Base-by-base conservation (phyloP, 352 stramenopile genomes). In the Globisporangium cederbergense region DNA sequence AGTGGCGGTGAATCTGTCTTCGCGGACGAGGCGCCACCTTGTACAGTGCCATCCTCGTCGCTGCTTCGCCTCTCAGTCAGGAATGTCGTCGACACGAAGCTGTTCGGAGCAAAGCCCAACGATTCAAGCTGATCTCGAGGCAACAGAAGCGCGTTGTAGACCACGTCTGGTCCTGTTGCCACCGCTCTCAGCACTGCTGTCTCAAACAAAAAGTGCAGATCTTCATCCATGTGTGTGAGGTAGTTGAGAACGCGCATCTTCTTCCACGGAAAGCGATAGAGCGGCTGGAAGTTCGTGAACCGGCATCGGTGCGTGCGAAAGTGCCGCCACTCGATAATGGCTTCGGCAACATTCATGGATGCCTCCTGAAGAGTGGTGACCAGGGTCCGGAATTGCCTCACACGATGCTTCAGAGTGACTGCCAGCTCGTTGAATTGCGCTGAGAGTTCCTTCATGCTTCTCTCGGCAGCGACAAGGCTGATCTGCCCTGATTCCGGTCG, bases 251-350 rank as follows among this genome's bases (percentile, higher is more conserved):
- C 64, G 25, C 70, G 67, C 28, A 64, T 57, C 36, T 64, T 66
- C 54, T 67, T 75, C 81, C 81, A 88, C 1, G 66, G 53, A 16
- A 88, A 88, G 0, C 81, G 75, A 73, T 79, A 58, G 4, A 79
- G 32, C 10, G 72, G 70, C 32, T 85, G 64, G 28, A 77, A 65
- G 55, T 88, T 88, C 18, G 67, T 79, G 20, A 81, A 64, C 9
- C 46, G 53, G 6, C 62, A 66, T 3, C 64, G 67, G 14, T 68
- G 67, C 8, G 73, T 61, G 22, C 74, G 74, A 20, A 74, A 63
- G 25, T 52, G 53, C 0, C 78, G 66, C 81, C 81, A 90, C 52
- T 78, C 67, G 8, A 71, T 20, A 30, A 90, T 81, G 0, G 72
- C 70, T 38, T 84, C 77, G 2, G 83, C 70, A 7, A 78, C 58